phyloP scores from a whole-genome alignment of 768 basidiomycete species.

The Rhodotorula graminis region DNA sequence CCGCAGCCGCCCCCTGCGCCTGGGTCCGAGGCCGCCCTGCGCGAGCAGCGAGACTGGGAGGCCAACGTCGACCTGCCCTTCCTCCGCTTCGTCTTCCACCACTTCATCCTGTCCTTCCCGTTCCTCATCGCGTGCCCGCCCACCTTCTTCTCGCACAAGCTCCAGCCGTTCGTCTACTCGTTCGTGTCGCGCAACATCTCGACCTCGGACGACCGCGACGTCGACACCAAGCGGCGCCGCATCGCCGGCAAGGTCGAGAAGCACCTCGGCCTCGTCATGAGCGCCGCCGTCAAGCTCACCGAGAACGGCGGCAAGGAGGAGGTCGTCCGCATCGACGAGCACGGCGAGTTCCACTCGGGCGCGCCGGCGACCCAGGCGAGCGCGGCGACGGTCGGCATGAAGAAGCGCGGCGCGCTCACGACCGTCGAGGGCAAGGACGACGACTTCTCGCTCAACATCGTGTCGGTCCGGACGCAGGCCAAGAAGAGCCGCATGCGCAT shows the following conservation, averaged over 20 bases:
- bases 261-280: conserved; percentile 73
- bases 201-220: conserved; percentile 53
- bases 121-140: conserved; percentile 84
- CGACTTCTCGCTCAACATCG: conserved; percentile 82
- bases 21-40: conserved; percentile 1
- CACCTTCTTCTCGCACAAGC: conserved; percentile 87
- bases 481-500: conserved; percentile 82
- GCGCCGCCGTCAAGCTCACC: conserved; percentile 71
- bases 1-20: conserved; percentile 11
- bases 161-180: conserved; percentile 87
- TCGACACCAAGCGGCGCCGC: conserved; percentile 61
- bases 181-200: conserved; percentile 74
- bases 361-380: conserved; percentile 54
- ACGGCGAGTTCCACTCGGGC: conserved; percentile 75
- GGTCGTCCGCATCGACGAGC: conserved; percentile 79
- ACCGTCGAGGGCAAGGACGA: conserved; percentile 50
- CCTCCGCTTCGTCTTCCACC: conserved; percentile 79
- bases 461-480: conserved; percentile 71
- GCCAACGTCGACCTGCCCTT: conserved; percentile 66
- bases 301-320: conserved; percentile 66
- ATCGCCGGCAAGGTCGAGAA: conserved; percentile 75
- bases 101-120: conserved; percentile 90
- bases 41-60: conserved; percentile 29
- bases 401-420: conserved; percentile 22
- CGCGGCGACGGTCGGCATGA: conserved; percentile 1